Percentiles rank a stretch among this genome's conserved stretches.
Evolutionary conservation across 768 basidiomycete genomes (phyloP).

Genomic region (Rhizopogon vulgaris): DNA sequence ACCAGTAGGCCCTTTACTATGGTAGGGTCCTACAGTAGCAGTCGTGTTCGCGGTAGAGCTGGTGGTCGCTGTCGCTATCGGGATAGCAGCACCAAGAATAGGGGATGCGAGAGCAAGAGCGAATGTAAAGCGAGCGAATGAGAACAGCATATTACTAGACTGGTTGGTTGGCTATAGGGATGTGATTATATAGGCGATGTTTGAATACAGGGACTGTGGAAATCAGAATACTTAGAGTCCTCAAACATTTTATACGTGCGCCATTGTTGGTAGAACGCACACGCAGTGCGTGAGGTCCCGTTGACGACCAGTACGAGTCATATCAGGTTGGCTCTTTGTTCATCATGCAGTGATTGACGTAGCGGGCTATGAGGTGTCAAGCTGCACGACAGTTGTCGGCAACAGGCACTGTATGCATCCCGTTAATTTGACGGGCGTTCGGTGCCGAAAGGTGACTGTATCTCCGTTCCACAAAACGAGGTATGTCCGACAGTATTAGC

Average conservation of each 20-base stretch:
- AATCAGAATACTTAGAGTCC: not conserved
- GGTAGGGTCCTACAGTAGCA: too few relatives aligned
- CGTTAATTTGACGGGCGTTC: too few relatives aligned
- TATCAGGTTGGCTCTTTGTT: not conserved
- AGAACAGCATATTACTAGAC: not conserved
- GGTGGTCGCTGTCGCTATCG: not conserved
- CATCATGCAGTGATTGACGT: not conserved
- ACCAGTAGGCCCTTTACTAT: not conserved
- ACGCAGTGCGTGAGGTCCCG: not conserved
- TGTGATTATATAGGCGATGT: not conserved
- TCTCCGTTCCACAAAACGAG: not conserved
- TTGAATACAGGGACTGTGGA: not conserved
- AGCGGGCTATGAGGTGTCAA: not conserved
- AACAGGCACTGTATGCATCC: too few relatives aligned
- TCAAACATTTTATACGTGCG: not conserved
- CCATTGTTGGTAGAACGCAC: not conserved
- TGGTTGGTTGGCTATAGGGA: not conserved
- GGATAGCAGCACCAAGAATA: slow-evolving; percentile 11
- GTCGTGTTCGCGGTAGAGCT: not conserved
- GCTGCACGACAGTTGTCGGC: too few relatives aligned
- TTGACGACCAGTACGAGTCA: not conserved
- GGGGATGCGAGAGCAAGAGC: slow-evolving; percentile 7
- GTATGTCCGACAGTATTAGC: not conserved
- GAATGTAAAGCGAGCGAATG: not conserved
- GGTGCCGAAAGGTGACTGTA: not conserved